Conservation (phyloP, 1,284 basidiomycete genomes). For the Ganoderma multipileum region DNA sequence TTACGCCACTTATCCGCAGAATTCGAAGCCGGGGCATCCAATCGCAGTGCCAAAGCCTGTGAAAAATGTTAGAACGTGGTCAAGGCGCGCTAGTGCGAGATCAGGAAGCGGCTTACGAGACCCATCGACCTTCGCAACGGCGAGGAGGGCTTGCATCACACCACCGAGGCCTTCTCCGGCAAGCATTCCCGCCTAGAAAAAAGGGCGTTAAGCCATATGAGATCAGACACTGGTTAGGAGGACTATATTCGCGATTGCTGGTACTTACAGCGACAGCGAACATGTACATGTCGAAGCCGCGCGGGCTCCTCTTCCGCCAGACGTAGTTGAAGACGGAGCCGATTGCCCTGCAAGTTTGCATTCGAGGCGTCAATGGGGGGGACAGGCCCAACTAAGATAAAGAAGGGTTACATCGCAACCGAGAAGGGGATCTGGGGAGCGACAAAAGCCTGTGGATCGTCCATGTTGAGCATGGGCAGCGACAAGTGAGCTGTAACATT, state of each 20-base stretch:
- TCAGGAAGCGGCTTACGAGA: conserved; percentile 41
- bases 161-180: conserved; percentile 76
- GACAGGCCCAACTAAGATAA: no score
- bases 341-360: conserved; percentile 34
- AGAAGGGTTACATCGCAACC: conserved; percentile 50
- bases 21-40: conserved; percentile 56
- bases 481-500: not conserved
- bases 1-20: conserved; percentile 48
- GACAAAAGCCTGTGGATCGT: conserved; percentile 25
- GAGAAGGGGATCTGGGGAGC: conserved; percentile 39
- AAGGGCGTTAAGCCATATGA: not conserved
- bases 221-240: not conserved
- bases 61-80: not conserved
- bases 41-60: conserved; percentile 54
- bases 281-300: conserved; percentile 62
- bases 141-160: conserved; percentile 66
- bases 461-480: not conserved
- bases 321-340: conserved; percentile 53
- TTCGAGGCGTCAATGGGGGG: not conserved
- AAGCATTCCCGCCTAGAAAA: conserved; percentile 54
- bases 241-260: not conserved
- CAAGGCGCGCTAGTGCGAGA: not conserved
- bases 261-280: conserved; percentile 54
- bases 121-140: conserved; percentile 57
- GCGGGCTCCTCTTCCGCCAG: conserved; percentile 57